Percentiles rank a stretch among this genome's conserved stretches.
phyloP scores from a whole-genome alignment of 2,329 filamentous ascomycete species.

The Dactylellina haptotyla region DNA sequence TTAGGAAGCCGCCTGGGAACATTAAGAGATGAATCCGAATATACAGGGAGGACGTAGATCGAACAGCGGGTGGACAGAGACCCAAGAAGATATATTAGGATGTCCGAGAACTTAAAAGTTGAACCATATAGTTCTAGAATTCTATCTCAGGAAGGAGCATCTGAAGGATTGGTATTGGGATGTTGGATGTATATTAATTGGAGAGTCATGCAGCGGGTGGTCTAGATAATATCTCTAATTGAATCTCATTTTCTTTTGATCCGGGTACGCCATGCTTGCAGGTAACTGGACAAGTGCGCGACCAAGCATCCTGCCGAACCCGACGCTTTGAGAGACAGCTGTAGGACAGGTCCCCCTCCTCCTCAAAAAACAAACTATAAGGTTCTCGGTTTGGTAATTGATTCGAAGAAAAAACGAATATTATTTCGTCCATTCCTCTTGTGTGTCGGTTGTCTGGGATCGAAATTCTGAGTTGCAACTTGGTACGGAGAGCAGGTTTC shows the following conservation, averaged over 20 bases:
- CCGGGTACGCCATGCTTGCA: conserved; percentile 12
- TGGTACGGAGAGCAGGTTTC: conserved; percentile 13
- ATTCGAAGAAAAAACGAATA: conserved; percentile 15
- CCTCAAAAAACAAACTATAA: conserved; percentile 34
- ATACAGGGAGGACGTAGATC: not conserved
- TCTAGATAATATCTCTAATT: conserved; percentile 28
- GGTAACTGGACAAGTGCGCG: conserved; percentile 37
- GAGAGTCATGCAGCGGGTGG: conserved; percentile 23
- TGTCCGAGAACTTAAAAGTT: not conserved
- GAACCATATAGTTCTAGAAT: conserved; percentile 28
- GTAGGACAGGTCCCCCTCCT: not conserved
- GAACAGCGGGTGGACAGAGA: not conserved
- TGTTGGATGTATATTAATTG: conserved; percentile 37
- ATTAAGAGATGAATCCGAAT: not conserved
- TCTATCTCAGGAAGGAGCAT: conserved; percentile 28
- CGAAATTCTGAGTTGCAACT: conserved; percentile 4
- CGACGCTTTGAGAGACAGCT: conserved; percentile 1
- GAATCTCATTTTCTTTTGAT: conserved; percentile 12
- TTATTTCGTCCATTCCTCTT: not conserved
- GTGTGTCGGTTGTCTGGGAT: conserved; percentile 1
- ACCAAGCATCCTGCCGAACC: conserved; percentile 5
- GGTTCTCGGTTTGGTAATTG: conserved; percentile 10
- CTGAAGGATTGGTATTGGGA: conserved; percentile 26
- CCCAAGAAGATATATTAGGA: conserved; percentile 1
- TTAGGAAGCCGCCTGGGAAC: not conserved